These are phyloP conservation scores for Gremmenia infestans DNA, from an alignment of 2,329 filamentous ascomycete species.

Conservation along the genomic window DNA sequence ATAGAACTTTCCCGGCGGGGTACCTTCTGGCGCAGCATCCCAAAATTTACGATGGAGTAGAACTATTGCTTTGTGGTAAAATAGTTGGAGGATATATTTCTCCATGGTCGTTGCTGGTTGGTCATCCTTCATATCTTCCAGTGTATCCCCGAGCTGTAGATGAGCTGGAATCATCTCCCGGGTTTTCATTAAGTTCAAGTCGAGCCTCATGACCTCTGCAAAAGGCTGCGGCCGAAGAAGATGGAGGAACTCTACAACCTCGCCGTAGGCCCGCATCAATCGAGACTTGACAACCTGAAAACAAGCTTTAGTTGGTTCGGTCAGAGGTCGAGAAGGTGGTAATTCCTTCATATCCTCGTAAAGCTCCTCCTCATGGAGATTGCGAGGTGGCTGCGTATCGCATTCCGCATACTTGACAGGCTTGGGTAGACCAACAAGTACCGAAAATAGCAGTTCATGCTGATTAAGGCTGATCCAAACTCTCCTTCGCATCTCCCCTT, in stretches of 20 bases:
- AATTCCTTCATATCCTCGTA: conserved; percentile 49
- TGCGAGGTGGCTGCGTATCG: conserved; percentile 57
- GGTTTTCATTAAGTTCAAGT: conserved; percentile 40
- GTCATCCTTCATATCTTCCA: conserved; percentile 46
- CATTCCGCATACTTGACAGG: conserved; percentile 60
- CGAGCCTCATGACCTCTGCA: conserved; percentile 45
- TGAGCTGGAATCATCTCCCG: conserved; percentile 43
- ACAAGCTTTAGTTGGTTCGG: conserved; percentile 53
- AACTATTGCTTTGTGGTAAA: conserved; percentile 51
- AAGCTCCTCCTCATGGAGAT: conserved; percentile 62
- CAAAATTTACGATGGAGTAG: conserved; percentile 53
- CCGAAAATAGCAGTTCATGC: conserved; percentile 59
- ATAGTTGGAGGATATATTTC: conserved; percentile 45
- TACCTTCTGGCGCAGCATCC: conserved; percentile 36
- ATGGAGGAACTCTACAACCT: conserved; percentile 48
- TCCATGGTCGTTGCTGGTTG: conserved; percentile 44
- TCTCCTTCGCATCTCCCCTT: conserved; percentile 59
- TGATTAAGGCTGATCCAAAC: conserved; percentile 51
- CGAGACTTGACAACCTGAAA: conserved; percentile 49
- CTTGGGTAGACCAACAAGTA: conserved; percentile 62
- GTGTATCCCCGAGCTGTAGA: conserved; percentile 41
- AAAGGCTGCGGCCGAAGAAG: conserved; percentile 44
- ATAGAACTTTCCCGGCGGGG: conserved; percentile 37
- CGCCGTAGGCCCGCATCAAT: conserved; percentile 45
- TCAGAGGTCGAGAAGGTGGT: conserved; percentile 49